Base-by-base conservation (phyloP, 805 yeast genomes). In the Candida chilensis region DNA sequence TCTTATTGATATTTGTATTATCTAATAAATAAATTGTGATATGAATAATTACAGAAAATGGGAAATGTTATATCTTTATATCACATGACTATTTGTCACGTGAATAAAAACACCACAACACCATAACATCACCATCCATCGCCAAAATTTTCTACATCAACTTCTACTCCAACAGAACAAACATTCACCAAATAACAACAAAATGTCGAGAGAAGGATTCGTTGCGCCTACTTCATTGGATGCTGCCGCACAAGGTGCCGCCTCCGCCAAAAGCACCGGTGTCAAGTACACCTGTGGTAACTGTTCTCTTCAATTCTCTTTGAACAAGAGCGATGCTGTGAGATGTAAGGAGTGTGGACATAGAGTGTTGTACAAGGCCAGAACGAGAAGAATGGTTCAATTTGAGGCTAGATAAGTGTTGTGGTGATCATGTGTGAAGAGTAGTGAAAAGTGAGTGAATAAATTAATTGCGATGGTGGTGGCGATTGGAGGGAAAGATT, bases 261-360 rank as follows among this genome's bases (percentile, higher is more conserved):
- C 71, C 38, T 65, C 77, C 36, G 33, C 52, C 32, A 76, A 79
- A 52, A 75, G 78, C 35, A 79, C 78, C 47, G 95, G 96, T 33
- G 92, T 87, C 45, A 84, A 82, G 48, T 90, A 90, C 61, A 78
- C 87, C 52, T 90, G 98, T 60, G 95, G 97, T 27, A 92, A 86
- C 64, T 92, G 98, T 61, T 95, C 96, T 6, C 74, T 88, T 33
- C 78, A 80, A 32, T 81, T 88, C 44, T 76, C 94, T 3, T 72
- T 92, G 42, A 78, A 86, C 32, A 86, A 90, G 61, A 85, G 83
- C 44, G 98, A 92, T 56, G 95, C 97, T 18, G 95, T 92, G 40
- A 83, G 97, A 65, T 92, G 98, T 64, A 88, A 87, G 61, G 95
- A 88, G 45, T 92, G 98, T 61, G 98, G 98, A 39, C 97, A 92